Percentiles rank a stretch among this genome's conserved stretches.
Evolutionary conservation across 2,329 filamentous ascomycete genomes (phyloP).

Genomic region (Pyrenochaeta sp.): DNA sequence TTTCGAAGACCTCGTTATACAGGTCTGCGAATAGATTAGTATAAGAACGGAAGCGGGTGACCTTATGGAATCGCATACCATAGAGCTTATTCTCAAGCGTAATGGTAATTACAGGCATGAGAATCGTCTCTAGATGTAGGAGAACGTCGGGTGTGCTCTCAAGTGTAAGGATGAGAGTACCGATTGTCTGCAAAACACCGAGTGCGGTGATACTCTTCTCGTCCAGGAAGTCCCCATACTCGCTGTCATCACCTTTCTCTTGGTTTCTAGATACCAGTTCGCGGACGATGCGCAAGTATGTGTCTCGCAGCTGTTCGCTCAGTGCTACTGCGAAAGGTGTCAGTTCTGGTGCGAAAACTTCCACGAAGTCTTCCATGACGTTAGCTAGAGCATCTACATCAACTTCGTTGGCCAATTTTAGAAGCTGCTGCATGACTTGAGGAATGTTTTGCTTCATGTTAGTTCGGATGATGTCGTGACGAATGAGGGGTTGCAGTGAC

Average conservation of each 20-base stretch:
- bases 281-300: constrained; percentile 90
- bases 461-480: constrained; percentile 90
- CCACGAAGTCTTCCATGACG: constrained; percentile 99
- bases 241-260: constrained; percentile 76
- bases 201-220: constrained; percentile 99
- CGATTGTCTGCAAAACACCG: constrained; percentile 96
- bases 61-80: constrained; percentile 58
- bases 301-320: constrained; percentile 94
- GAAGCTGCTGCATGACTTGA: constrained; percentile 98
- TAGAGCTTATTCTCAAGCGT: constrained; percentile 98
- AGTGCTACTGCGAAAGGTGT: constrained; percentile 96
- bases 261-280: constrained; percentile 88
- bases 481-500: constrained; percentile 92
- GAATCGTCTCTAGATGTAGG: constrained; percentile 89
- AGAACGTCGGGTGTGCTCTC: constrained; percentile 97
- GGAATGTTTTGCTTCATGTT: constrained; percentile 99
- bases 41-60: neutral
- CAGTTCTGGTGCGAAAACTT: constrained; percentile 95
- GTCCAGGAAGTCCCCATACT: constrained; percentile 89
- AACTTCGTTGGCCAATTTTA: constrained; percentile 97
- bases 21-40: constrained; percentile 66
- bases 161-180: constrained; percentile 92
- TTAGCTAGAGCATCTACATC: constrained; percentile 97
- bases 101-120: constrained; percentile 96
- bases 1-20: constrained; percentile 98